These are phyloP conservation scores for Leishmania arabica DNA, from an alignment of 208 protist genomes.

Conservation along the genomic window DNA sequence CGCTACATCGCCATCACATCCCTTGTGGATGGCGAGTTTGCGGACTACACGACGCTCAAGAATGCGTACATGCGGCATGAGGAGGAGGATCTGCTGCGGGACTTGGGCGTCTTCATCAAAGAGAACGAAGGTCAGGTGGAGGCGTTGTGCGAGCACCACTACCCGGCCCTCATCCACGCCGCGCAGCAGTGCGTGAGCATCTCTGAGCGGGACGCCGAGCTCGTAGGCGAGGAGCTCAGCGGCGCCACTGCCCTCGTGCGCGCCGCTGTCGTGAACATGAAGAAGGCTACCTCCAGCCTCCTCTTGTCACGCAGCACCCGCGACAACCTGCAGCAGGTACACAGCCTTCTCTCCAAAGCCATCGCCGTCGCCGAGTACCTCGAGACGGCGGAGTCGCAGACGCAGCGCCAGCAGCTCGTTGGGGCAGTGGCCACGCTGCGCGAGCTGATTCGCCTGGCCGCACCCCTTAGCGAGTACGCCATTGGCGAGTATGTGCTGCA, in stretches of 20 bases:
- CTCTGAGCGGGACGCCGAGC: slow-evolving; percentile 78
- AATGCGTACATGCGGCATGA: slow-evolving; percentile 82
- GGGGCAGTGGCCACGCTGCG: slow-evolving; percentile 75
- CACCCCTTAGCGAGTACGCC: slow-evolving; percentile 72
- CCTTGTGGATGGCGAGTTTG: slow-evolving; percentile 88
- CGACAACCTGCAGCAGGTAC: slow-evolving; percentile 65
- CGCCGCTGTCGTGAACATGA: slow-evolving; percentile 75
- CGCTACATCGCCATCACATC: slow-evolving; percentile 86
- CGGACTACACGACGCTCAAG: slow-evolving; percentile 84
- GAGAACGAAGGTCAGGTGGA: slow-evolving; percentile 89
- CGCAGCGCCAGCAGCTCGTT: slow-evolving; percentile 72
- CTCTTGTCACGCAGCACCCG: slow-evolving; percentile 63
- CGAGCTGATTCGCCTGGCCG: slow-evolving; percentile 68
- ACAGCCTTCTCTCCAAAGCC: slow-evolving; percentile 46
- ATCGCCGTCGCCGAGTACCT: slow-evolving; percentile 79
- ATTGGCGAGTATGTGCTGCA: slow-evolving; percentile 88
- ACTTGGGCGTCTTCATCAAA: slow-evolving; percentile 77
- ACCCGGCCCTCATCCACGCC: slow-evolving; percentile 86
- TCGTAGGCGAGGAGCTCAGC: slow-evolving; percentile 86
- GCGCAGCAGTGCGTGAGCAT: slow-evolving; percentile 85
- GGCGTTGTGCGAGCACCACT: slow-evolving; percentile 85
- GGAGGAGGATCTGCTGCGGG: slow-evolving; percentile 74
- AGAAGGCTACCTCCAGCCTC: slow-evolving; percentile 64
- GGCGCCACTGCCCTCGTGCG: slow-evolving; percentile 74
- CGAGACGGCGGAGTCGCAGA: slow-evolving; percentile 78